These are phyloP conservation scores for Yarrowia galli DNA, from an alignment of 1,139 yeast genomes.

Conservation along the genomic window DNA sequence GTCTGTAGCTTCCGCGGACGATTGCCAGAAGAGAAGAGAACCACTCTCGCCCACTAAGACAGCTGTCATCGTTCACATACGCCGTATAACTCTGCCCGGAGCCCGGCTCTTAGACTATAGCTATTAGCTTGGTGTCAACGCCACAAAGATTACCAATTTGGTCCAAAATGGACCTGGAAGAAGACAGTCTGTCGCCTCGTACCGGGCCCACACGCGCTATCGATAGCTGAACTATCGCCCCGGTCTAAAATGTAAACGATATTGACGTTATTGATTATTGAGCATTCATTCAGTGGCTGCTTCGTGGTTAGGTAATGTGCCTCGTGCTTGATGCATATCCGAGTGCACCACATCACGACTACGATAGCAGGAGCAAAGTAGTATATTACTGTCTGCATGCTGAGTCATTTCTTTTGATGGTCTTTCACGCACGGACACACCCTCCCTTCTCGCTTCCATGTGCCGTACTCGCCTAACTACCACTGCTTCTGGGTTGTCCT, in stretches of 20 bases:
- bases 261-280: background rate
- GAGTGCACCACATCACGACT: no score
- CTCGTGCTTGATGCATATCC: constrained; percentile 11
- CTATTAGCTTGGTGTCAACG: background rate
- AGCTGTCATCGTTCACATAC: background rate
- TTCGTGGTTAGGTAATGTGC: background rate
- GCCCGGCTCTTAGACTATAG: constrained; percentile 1
- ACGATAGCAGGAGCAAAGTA: no score
- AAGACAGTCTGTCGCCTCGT: background rate
- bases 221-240: background rate
- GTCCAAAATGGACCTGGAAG: constrained; percentile 25
- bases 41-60: no score
- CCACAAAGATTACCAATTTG: constrained; percentile 12
- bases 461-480: constrained; percentile 19
- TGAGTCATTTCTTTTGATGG: constrained; percentile 1
- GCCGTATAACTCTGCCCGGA: constrained; percentile 6
- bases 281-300: background rate
- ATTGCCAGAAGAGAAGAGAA: no score
- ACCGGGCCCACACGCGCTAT: constrained; percentile 1
- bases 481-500: constrained; percentile 17
- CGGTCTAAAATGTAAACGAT: background rate
- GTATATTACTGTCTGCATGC: no score
- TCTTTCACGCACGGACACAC: no score
- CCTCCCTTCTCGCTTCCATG: background rate
- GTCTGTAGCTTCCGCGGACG: no score